These are phyloP conservation scores for Clonostachys rosea DNA, from an alignment of 2,329 filamentous ascomycete genomes.

Conservation along the genomic window DNA sequence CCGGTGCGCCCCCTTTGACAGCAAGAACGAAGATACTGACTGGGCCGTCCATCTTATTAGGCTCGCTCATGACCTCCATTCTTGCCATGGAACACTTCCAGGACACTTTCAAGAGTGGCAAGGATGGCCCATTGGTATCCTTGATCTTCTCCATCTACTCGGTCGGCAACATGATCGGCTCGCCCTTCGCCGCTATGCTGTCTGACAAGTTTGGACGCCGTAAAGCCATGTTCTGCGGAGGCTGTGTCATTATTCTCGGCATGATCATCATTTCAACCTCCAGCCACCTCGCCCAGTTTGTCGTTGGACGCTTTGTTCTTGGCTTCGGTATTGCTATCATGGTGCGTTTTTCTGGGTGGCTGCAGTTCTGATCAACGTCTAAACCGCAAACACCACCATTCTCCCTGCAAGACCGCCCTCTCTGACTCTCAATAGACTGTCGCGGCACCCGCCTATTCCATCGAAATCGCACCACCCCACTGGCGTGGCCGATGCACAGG, in stretches of 20 bases:
- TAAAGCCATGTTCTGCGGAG: conserved; percentile 8
- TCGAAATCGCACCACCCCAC: too few species aligned
- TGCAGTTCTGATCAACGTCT: too few species aligned
- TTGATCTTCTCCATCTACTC: conserved; percentile 9
- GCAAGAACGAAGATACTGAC: too few species aligned
- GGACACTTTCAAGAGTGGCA: conserved; percentile 7
- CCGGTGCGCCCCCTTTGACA: too few species aligned
- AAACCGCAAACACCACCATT: too few species aligned
- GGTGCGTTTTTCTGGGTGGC: background rate
- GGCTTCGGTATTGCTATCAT: conserved; percentile 5
- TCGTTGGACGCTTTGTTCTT: conserved; percentile 9
- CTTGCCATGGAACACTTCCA: conserved; percentile 10
- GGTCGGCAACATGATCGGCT: conserved; percentile 7
- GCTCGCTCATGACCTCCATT: conserved; percentile 9
- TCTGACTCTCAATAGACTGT: too few species aligned
- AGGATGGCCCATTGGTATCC: conserved; percentile 6
- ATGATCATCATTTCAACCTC: conserved; percentile 9
- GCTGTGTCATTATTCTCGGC: conserved; percentile 6
- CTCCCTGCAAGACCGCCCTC: too few species aligned
- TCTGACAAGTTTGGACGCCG: conserved; percentile 8
- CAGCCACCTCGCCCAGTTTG: conserved; percentile 8
- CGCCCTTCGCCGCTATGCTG: too few species aligned
- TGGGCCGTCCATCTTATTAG: background rate
- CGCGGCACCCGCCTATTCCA: too few species aligned
- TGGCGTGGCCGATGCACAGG: too few species aligned